A percentile compares a stretch with the other conserved stretches of the same genome.
Conservation (phyloP, 164 flowering plant genomes). For the Sextonia rubra region DNA sequence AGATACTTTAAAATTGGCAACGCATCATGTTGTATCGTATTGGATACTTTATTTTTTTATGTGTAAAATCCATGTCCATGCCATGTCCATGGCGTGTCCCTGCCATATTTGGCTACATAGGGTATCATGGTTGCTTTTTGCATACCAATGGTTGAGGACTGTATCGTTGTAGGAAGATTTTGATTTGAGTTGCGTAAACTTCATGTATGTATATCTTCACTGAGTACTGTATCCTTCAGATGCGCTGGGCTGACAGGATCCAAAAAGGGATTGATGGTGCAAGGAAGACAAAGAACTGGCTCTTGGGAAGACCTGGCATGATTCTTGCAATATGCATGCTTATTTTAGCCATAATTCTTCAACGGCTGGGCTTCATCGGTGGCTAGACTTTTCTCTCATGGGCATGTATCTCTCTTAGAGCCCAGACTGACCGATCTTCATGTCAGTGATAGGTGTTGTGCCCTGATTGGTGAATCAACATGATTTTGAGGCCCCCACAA, state of each 20-base stretch:
- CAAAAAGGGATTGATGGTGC: constrained; percentile 63
- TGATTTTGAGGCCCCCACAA: neutral
- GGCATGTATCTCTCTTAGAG: neutral
- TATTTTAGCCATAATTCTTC: constrained; percentile 73
- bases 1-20: no score
- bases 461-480: neutral
- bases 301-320: constrained; percentile 80
- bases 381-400: constrained; percentile 18
- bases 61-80: no score
- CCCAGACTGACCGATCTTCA: neutral
- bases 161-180: neutral
- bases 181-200: neutral
- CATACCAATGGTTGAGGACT: no score
- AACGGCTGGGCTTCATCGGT: constrained; percentile 72
- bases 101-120: no score
- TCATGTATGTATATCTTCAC: neutral
- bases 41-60: no score
- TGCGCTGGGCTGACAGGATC: constrained; percentile 86
- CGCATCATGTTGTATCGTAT: no score
- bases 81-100: no score
- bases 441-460: neutral
- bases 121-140: no score
- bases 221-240: constrained; percentile 34
- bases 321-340: constrained; percentile 78
- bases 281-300: constrained; percentile 81